Evolutionary conservation across 139 green algal genomes (phyloP), one percentile per base, ranked within the genome.

Genomic region (Zygnema cylindricum): DNA sequence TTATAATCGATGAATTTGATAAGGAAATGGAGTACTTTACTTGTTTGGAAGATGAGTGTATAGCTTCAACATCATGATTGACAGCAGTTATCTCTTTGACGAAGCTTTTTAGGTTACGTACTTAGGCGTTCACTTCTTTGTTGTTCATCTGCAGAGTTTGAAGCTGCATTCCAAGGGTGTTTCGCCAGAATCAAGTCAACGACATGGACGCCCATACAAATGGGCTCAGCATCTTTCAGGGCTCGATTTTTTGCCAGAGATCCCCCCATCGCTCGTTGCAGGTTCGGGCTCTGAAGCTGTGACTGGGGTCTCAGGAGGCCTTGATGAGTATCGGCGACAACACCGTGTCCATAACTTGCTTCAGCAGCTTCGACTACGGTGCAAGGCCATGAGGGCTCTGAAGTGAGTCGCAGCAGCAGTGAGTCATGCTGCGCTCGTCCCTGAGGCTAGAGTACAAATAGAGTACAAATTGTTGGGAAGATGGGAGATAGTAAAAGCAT

Each of bases 181-280:
- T 63, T 63, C 49, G 49, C 7, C 49, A 16, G 16, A 16, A 25
- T 63, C 16, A 16, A 16, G 7, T 16, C 16, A 63, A 25, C 54
- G 75, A 16, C 2, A 42, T 11, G 69, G 43, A 3, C n/a, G 88
- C 30, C 88, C 88, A 23, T 92, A 86, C 82, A 35, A 39, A 41
- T 92, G 88, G 88, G 82, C 69, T 57, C 88, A 92, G 71, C 54
- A 92, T 49, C 73, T 90, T 54, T 73, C 63, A 33, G 88, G 88
- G 21, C n/a, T 89, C 22, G 81, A 89, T 33, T 89, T 92, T 76
- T 57, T 92, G 3, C 57, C 88, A 2, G 41, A 75, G 41, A 35
- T 91, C 22, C 87, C 88, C 1, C 69, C 83, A 7, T 33, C 69
- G 2, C 32, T 88, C 1, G 38, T 78, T 55, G 57, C 41, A 40